Evolutionary conservation across 768 basidiomycete species (phyloP).

Genomic region (Leccinum rimulosum): DNA sequence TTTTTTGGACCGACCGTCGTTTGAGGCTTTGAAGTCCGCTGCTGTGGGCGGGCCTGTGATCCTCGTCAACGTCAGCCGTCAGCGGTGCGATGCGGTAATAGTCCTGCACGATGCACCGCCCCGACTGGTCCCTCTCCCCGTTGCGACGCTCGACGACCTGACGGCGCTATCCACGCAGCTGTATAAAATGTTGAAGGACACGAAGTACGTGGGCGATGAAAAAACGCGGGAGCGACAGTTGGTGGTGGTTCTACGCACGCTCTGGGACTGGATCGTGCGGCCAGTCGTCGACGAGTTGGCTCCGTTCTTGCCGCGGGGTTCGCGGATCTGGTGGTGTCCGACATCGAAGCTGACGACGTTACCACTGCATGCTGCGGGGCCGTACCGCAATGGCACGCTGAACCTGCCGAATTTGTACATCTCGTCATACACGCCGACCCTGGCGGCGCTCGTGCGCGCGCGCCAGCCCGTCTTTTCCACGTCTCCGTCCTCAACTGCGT

Average conservation of each 20-base stretch:
- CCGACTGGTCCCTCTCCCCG: slow-evolving; percentile 18
- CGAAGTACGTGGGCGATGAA: slow-evolving; percentile 16
- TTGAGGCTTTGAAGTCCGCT: slow-evolving; percentile 16
- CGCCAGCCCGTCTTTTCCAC: slow-evolving; percentile 3
- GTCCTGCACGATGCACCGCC: slow-evolving; percentile 23
- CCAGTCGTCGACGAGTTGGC: slow-evolving; percentile 19
- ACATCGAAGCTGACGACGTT: slow-evolving; percentile 31
- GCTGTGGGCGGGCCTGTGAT: slow-evolving; percentile 35
- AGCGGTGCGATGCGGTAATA: slow-evolving; percentile 40
- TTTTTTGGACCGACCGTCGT: slow-evolving; percentile 29
- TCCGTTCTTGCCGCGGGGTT: slow-evolving; percentile 16
- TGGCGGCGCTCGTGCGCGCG: slow-evolving; percentile 28
- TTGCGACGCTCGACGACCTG: slow-evolving; percentile 12
- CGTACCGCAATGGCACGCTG: slow-evolving; percentile 16
- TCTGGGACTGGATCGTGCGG: slow-evolving; percentile 27
- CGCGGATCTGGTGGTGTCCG: slow-evolving; percentile 35
- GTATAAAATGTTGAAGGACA: background rate
- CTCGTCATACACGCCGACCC: slow-evolving; percentile 36
- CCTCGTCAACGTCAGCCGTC: slow-evolving; percentile 33
- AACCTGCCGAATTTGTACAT: slow-evolving; percentile 21
- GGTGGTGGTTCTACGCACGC: slow-evolving; percentile 12
- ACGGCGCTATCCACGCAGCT: background rate
- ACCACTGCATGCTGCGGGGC: slow-evolving; percentile 34
- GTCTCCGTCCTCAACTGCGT: background rate
- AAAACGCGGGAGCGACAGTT: slow-evolving; percentile 20